Conservation (phyloP, 495 filamentous ascomycete species). For the Penicillium daleae region DNA sequence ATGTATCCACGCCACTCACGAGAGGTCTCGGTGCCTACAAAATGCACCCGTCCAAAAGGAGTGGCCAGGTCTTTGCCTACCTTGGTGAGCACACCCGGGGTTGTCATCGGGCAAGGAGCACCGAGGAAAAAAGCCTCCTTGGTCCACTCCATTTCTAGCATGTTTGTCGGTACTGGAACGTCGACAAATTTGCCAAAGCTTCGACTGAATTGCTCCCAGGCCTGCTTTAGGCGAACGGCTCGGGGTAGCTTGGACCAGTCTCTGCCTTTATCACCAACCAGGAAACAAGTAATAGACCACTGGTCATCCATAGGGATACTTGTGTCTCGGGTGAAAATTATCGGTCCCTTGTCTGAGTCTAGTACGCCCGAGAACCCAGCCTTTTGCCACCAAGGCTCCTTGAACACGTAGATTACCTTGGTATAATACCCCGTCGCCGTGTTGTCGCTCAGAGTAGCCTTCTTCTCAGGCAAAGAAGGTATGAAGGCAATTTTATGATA, state of each 20-base stretch:
- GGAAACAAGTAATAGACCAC: neutral
- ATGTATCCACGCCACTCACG: conserved; percentile 50
- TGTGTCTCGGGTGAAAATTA: neutral
- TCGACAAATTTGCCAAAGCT: neutral
- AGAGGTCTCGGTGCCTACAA: conserved; percentile 48
- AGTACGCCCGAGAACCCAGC: neutral
- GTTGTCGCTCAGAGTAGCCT: neutral
- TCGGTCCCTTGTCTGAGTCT: neutral
- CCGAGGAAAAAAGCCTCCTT: neutral
- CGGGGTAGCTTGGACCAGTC: neutral
- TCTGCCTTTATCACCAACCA: neutral
- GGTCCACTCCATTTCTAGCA: neutral
- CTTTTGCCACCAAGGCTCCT: neutral
- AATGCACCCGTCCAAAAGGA: conserved; percentile 42
- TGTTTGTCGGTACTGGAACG: neutral
- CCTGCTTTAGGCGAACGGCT: no score
- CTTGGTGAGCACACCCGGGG: conserved; percentile 27
- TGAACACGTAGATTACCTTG: neutral
- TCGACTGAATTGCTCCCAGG: neutral
- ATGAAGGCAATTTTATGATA: neutral
- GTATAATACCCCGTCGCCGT: neutral
- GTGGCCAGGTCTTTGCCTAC: conserved; percentile 22
- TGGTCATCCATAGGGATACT: neutral
- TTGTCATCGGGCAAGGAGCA: neutral
- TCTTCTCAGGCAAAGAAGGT: neutral